Base-by-base conservation (phyloP, 768 basidiomycete species). In the Podaxis rugospora region DNA sequence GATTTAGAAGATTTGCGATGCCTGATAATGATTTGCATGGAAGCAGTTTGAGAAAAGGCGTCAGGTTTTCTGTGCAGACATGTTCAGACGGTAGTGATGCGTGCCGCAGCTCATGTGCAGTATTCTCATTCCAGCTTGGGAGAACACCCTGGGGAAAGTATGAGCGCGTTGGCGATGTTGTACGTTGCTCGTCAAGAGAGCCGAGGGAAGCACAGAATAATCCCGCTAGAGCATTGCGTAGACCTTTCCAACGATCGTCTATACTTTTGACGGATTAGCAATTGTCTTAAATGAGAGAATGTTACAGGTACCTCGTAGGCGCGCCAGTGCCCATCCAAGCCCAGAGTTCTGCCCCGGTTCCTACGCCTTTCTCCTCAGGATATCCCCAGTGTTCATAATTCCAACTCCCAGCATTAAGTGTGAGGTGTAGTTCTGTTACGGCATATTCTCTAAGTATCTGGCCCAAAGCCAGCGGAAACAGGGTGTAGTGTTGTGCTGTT, bases 1-100 rank as follows among this genome's bases (percentile, higher is more conserved):
- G 90, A 68, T 95, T 92, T 47, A 98, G 77, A 23, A 98, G 79
- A 14, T 74, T 78, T 0, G 93, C 91, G 21, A 98, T 80, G 11
- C 97, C 95, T 0, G 95, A 93, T 18, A 81, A 76, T 4, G 91
- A 86, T 69, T 97, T 93, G 78, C 96, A 98, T 0, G 97, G 97
- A 1, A 98, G 77, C 9, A 98, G 85, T 70, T 96, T 94, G 61
- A 98, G 80, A 75, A 98, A 97, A 0, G 97, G 96, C 0, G 96
- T 98, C 7, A 98, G 77, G 68, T 98, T 98, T 70, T 98, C 97
- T 4, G 96, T 98, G 70, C 96, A 99, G n/a, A 98, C 90, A 66
- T 88, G 80, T 69, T 95, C 92, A 2, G 88, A 91, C 5, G 90
- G 89, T 18, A 90, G 81, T 6, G 84, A 83, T 1, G 90, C 92